phyloP scores from a whole-genome alignment of 2,329 filamentous ascomycete genomes.

The Aspergillus arachidicola region DNA sequence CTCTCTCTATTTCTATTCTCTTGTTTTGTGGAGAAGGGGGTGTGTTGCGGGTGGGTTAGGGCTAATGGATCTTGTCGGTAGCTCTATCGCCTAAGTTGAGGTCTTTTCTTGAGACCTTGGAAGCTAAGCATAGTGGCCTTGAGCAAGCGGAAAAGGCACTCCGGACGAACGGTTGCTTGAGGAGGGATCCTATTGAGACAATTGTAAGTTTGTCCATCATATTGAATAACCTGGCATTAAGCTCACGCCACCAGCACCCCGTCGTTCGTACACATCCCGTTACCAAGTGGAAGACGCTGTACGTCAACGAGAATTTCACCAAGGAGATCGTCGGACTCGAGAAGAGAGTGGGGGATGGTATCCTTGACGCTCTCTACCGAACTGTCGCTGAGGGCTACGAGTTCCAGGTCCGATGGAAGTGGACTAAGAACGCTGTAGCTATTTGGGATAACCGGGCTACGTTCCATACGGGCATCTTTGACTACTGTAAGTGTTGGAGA shows the following conservation, averaged over 20 bases:
- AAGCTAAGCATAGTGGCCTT: not conserved
- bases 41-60: not conserved
- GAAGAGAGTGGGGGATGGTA: constrained; percentile 11
- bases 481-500: constrained; percentile 8
- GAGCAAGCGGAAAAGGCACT: not conserved
- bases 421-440: constrained; percentile 12
- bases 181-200: not conserved
- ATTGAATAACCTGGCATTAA: not conserved
- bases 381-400: not conserved
- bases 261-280: not conserved
- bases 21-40: not conserved
- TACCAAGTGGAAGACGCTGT: constrained; percentile 38
- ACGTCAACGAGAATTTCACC: constrained; percentile 37
- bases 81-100: not conserved
- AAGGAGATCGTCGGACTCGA: constrained; percentile 18
- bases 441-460: constrained; percentile 11
- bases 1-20: not conserved
- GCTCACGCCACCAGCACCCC: not conserved
- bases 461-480: constrained; percentile 4
- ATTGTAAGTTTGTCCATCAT: not conserved
- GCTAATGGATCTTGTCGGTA: not conserved
- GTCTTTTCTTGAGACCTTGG: not conserved
- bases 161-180: not conserved
- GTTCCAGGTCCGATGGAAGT: constrained; percentile 17
- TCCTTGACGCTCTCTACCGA: constrained; percentile 6